Evolutionary conservation across 2,329 filamentous ascomycete species (phyloP), one percentile per base, ranked within the genome.

Genomic region (Neocucurbitaria cava): DNA sequence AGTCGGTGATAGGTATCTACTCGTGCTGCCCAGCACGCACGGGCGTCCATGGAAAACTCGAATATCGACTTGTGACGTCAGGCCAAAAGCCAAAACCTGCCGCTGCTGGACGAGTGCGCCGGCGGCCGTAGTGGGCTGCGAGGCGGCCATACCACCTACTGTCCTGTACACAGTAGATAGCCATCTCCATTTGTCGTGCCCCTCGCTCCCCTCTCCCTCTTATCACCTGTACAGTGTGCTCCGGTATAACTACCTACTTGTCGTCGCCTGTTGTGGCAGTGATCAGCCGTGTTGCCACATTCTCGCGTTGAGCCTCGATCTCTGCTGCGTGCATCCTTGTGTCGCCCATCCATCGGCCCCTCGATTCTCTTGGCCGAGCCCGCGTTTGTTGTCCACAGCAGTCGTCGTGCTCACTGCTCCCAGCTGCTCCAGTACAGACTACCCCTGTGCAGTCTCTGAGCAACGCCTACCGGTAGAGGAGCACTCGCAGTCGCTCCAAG

Each of bases 231-330:
- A 49, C 51, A 47, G 49, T n/a, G n/a, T n/a, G n/a, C n/a, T n/a
- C n/a, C 57, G 49, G 43, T 53, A 55, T 46, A 49, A 42, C 46
- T 41, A 54, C 41, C 33, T 41, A 54, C 41, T 30, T 15, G 23
- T 28, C 48, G 40, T 23, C 41, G 53, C 67, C 61, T 60, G 53
- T 56, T 58, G 59, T 49, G 62, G 68, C 54, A 69, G 63, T 60
- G 64, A 71, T 71, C 66, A 57, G 52, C 66, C 48, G 40, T 46
- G 50, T 59, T 53, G 56, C 59, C 60, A 56, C 53, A 42, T 38
- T 56, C 49, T 42, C 52, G 39, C 40, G 49, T 58, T 59, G 56
- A 66, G 62, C 55, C 66, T 63, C 59, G 15, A 33, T 41, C 38
- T 56, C 40, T 41, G 47, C 55, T 43, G 45, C 46, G 52, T 52